A percentile compares a stretch with the other conserved stretches of the same genome.
phyloP scores from a whole-genome alignment of 495 filamentous ascomycete genomes.

The Pseudomonodictys pantanalensis region DNA sequence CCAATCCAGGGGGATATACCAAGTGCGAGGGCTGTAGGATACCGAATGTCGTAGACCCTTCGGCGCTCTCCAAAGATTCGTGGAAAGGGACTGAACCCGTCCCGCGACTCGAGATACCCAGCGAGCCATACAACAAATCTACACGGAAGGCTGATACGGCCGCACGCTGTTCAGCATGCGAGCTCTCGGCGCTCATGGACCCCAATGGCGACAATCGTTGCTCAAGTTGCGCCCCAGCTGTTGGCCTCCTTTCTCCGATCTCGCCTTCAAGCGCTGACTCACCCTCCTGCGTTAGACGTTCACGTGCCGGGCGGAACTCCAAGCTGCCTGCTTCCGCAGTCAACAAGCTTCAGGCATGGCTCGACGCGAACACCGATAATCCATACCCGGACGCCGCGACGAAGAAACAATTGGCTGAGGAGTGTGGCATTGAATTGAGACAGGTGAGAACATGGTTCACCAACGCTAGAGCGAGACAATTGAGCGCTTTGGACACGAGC shows the following conservation, averaged over 20 bases:
- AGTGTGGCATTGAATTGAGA: conserved; percentile 32
- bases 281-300: conserved; percentile 16
- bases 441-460: conserved; percentile 31
- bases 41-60: conserved; percentile 14
- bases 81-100: not conserved
- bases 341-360: conserved; percentile 28
- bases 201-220: conserved; percentile 6
- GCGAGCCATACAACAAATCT: not conserved
- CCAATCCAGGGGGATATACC: conserved; percentile 14
- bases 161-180: conserved; percentile 30
- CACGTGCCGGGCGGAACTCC: conserved; percentile 24
- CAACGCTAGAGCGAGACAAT: conserved; percentile 28
- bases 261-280: not conserved
- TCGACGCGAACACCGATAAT: conserved; percentile 25
- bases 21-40: conserved; percentile 22
- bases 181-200: conserved; percentile 24
- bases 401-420: conserved; percentile 23
- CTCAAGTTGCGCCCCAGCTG: conserved; percentile 4
- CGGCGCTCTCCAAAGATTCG: not conserved
- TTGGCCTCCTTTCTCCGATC: not conserved
- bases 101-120: not conserved
- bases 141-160: not conserved
- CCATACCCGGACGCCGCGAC: conserved; percentile 25
- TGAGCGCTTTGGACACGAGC: conserved; percentile 27
- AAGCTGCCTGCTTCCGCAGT: conserved; percentile 28